Evolutionary conservation across 805 yeast genomes (phyloP), one percentile per base, ranked within the genome.

Genomic region (Jamesozyma hellenica): DNA sequence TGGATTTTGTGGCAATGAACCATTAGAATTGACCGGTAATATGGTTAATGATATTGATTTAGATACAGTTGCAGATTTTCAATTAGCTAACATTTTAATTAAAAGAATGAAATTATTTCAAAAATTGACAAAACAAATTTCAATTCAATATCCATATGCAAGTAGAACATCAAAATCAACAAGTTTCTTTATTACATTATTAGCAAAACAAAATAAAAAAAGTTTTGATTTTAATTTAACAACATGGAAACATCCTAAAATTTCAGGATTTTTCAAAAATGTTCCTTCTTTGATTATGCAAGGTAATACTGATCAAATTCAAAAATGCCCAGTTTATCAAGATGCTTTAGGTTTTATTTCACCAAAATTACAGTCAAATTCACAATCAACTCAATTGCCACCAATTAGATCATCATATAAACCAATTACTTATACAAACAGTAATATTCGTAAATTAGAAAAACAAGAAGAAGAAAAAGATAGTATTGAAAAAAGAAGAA

Each of bases 91-190:
- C 2, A 53, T 61, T 10, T 51, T 70, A 14, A 51, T 64, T 35
- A 54, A 54, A 5, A 70, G 69, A 40, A 65, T 68, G 67, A 66
- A 64, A 28, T 51, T 55, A 14, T 74, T 72, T 46, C 60, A 64
- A 49, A 44, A 53, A 42, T 35, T 70, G 60, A 48, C 67, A 42
- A 56, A 67, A 61, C 64, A 66, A 30, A 58, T 81, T 28, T 74
- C 83, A 16, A 65, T 62, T 19, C 67, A 75, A 45, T 80, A 78
- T 52, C 76, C 75, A 42, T 78, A 77, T 52, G 82, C 86, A 2
- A 77, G 79, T 77, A 71, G 82, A 58, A 68, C 80, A 53, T 66
- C 74, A 28, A 79, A 77, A 49, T 79, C 82, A 8, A 66, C 67
- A 2, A 64, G 64, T 1, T 67, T 67, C 43, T 67, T 67, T 36